Base-by-base conservation (phyloP, 2,329 filamentous ascomycete genomes). In the Cylindrodendrum hubeiense region DNA sequence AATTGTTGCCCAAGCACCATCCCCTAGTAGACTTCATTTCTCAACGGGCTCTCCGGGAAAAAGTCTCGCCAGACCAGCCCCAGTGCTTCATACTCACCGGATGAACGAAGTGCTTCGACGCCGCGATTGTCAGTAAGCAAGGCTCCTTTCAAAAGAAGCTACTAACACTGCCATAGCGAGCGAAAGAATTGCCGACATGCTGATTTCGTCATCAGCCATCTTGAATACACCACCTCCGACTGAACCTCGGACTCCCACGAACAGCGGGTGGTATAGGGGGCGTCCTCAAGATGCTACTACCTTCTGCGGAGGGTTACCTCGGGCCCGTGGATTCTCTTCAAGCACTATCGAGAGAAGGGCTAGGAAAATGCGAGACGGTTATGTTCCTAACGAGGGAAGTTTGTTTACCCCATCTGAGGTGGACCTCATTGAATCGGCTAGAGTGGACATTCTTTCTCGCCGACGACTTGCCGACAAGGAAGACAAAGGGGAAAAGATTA, bases 381-480 rank as follows among this genome's bases (percentile, higher is more conserved):
- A 37, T n/a, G 26, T 24, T 19, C 43, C 62, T 15, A 24, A 37
- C n/a, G 66, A 71, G 4, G 67, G 66, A 17, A 74, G 69, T 30
- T 56, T 74, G n/a, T 78, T 77, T 46, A 73, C 72, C 2, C 71
- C 70, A 3, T 75, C 76, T 4, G 75, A 79, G 52, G 60, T 69
- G 22, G 72, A 77, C 10, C 73, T 79, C 26, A 78, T 80, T 15
- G 73, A 74, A 24, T 67, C 73, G 9, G 75, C 77, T 7, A 67
- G 77, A 17, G 74, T 77, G 21, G 71, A 78, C 21, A 77, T 77
- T 21, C 62, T 75, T 3, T 68, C 69, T 44, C 77, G 74, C 15
- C 74, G 77, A 10, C 71, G 71, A 9, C 67, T 75, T 10, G 72
- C 75, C 2, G 68, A 71, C 4, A 65, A 74, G 10, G 74, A 74